Evolutionary conservation across 2,329 filamentous ascomycete genomes (phyloP).

Genomic region (Beauveria medogensis): DNA sequence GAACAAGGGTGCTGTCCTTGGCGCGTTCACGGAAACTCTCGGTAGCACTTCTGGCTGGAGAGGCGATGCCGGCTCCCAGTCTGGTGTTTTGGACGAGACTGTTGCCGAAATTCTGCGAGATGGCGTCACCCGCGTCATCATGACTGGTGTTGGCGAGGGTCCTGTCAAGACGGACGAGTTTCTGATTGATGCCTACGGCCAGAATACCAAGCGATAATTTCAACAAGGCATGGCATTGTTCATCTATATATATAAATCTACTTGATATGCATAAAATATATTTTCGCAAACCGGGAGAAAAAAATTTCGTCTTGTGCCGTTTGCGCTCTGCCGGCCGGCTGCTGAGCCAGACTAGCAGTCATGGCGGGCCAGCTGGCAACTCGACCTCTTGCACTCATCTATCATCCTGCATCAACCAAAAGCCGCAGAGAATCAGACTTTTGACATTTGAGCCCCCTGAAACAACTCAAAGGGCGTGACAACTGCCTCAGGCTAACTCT

Average conservation of each 20-base stretch:
- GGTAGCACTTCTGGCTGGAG: slow-evolving; percentile 64
- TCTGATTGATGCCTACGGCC: slow-evolving; percentile 61
- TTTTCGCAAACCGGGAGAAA: not conserved
- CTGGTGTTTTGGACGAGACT: slow-evolving; percentile 54
- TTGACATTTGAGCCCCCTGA: not conserved
- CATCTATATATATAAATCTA: slow-evolving; percentile 1
- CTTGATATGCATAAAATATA: not conserved
- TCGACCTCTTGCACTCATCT: not conserved
- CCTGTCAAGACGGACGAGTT: slow-evolving; percentile 73
- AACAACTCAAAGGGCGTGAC: not conserved
- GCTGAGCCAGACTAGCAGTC: not conserved
- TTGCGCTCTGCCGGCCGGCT: not conserved
- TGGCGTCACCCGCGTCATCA: slow-evolving; percentile 81
- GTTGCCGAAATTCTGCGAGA: slow-evolving; percentile 60
- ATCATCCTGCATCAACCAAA: slow-evolving; percentile 3
- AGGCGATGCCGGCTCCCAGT: slow-evolving; percentile 43
- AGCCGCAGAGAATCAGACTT: not conserved
- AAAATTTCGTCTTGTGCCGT: not conserved
- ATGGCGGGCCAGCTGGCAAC: not conserved
- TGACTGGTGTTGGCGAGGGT: slow-evolving; percentile 86
- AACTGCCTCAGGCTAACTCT: not conserved
- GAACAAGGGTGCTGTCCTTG: slow-evolving; percentile 64
- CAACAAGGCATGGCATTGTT: not conserved
- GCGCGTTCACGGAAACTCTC: slow-evolving; percentile 65
- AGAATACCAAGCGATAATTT: slow-evolving; percentile 29